Base-by-base conservation (phyloP, 108 stramenopile genomes). In the Epipyxis sp. region DNA sequence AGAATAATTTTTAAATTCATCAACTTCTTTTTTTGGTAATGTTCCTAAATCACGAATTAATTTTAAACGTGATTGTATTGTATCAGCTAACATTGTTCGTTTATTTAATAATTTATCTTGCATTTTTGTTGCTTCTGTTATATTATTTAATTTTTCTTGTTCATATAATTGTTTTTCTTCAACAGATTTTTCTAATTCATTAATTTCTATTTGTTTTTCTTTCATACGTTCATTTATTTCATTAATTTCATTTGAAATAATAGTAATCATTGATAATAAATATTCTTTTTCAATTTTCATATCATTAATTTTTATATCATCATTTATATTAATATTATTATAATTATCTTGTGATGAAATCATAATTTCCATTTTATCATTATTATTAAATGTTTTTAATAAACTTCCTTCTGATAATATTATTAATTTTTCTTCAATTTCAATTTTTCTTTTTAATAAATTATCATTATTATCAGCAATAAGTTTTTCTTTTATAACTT, bases 21-120 rank as follows among this genome's bases (percentile, higher is more conserved):
- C 81, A 6, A 94, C 90, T 80, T 97, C 95, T 1, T 85, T 85
- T 44, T 90, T 86, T 1, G 97, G 95, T 40, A 97, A 85, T 0
- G 92, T 87, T 37, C 97, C 97, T 25, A 98, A 85, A 69, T 93
- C 94, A 80, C 91, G 92, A 45, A 97, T 94, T 82, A 94, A 93
- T 27, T 92, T 77, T 90, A 90, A 87, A 78, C 92, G 92, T 58
- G 82, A 87, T 42, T 95, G 94, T 16, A 92, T 88, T 78, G 92
- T 92, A 35, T 89, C 86, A 25, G 93, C 78, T 81, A 88, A 86
- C 88, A 94, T 91, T 42, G 92, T 90, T 79, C 93, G 87, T 91
- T 94, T 95, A 27, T 27, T 74, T 27, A 39, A 27, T 30, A 74
- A 25, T 54, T 42, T 39, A 3, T 74, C 71, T 6, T 34, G 3